A percentile compares a stretch with the other conserved stretches of the same genome.
These are phyloP conservation scores for Talaromyces trachyspermus DNA, from an alignment of 495 filamentous ascomycete genomes.

Conservation along the genomic window DNA sequence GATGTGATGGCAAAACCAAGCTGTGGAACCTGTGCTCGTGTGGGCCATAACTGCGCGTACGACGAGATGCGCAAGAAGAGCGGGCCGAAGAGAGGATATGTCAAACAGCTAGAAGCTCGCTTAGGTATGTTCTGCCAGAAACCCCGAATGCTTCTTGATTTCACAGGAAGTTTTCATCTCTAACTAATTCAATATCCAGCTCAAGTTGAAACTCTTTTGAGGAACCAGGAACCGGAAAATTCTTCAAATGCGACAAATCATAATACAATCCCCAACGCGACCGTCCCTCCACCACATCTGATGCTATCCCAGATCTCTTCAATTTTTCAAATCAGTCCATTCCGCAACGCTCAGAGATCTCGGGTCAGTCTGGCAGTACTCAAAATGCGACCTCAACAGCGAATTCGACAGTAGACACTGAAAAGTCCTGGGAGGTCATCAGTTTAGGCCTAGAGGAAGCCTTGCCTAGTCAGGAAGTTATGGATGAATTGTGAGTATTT, in stretches of 20 bases:
- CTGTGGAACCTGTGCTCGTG: slow-evolving; percentile 83
- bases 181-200: slow-evolving; percentile 40
- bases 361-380: slow-evolving; percentile 17
- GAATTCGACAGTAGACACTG: slow-evolving; percentile 25
- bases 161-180: background rate
- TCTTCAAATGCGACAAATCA: slow-evolving; percentile 11
- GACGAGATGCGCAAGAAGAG: slow-evolving; percentile 97
- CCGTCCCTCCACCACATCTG: slow-evolving; percentile 10
- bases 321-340: slow-evolving; percentile 14
- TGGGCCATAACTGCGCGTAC: slow-evolving; percentile 88
- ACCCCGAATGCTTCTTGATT: background rate
- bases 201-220: slow-evolving; percentile 90
- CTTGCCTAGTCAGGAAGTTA: slow-evolving; percentile 75
- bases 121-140: slow-evolving; percentile 54
- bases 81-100: slow-evolving; percentile 94
- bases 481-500: slow-evolving; percentile 74
- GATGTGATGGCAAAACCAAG: slow-evolving; percentile 70
- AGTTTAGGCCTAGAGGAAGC: slow-evolving; percentile 88
- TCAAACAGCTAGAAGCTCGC: slow-evolving; percentile 92
- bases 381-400: slow-evolving; percentile 15
- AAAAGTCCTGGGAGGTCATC: slow-evolving; percentile 85
- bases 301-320: slow-evolving; percentile 18
- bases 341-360: slow-evolving; percentile 15
- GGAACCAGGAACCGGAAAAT: slow-evolving; percentile 46
- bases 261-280: slow-evolving; percentile 11